Conservation (phyloP, 768 basidiomycete species). For the Galerina sulciceps region DNA sequence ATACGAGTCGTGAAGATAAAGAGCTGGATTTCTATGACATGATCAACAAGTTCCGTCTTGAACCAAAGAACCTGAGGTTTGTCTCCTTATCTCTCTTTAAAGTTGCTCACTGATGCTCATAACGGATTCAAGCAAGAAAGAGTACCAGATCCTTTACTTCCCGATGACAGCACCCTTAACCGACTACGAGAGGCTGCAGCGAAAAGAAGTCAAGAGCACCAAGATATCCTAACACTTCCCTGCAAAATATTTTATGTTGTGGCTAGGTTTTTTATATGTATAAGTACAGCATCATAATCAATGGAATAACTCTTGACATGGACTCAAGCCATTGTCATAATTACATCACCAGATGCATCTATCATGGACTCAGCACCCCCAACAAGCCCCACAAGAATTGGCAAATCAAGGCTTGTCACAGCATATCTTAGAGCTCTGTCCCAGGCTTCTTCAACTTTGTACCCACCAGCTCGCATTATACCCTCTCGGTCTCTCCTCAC, state of each 20-base stretch:
- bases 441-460: conserved; percentile 84
- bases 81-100: conserved; percentile 1
- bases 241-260: too few relatives aligned
- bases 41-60: conserved; percentile 55
- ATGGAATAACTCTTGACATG: neutral
- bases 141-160: conserved; percentile 87
- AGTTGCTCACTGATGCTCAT: neutral
- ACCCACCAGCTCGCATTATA: conserved; percentile 84
- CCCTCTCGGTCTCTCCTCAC: conserved; percentile 78
- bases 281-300: neutral
- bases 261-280: neutral
- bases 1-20: conserved; percentile 16
- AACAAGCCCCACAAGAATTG: conserved; percentile 46
- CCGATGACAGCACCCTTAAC: conserved; percentile 69
- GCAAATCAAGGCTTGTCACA: conserved; percentile 72
- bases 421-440: conserved; percentile 76
- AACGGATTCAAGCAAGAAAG: conserved; percentile 43
- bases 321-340: conserved; percentile 45
- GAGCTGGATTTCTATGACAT: conserved; percentile 16
- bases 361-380: conserved; percentile 8
- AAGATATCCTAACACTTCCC: conserved; percentile 32
- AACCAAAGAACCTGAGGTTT: conserved; percentile 41
- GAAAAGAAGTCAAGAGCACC: conserved; percentile 59
- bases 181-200: conserved; percentile 48
- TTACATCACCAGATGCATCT: conserved; percentile 45